phyloP scores from a whole-genome alignment of 768 basidiomycete genomes.

The Psilocybe cubensis region DNA sequence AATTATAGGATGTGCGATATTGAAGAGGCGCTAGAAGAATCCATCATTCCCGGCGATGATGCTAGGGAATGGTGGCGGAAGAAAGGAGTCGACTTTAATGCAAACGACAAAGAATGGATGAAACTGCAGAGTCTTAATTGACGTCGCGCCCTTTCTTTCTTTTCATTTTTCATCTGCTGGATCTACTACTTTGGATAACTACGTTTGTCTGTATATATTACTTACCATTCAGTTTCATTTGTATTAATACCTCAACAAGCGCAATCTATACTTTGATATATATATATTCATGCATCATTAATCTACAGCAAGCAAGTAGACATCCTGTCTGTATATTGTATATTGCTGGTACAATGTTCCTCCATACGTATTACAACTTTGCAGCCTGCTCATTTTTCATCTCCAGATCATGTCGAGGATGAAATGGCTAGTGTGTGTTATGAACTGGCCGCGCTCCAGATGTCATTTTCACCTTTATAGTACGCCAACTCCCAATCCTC shows the following conservation, averaged over 20 bases:
- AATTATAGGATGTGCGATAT: conserved; percentile 92
- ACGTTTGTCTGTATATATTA: conserved; percentile 3
- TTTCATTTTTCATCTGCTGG: too few relatives aligned
- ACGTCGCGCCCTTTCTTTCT: conserved; percentile 16
- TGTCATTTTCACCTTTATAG: conserved; percentile 15
- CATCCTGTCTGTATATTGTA: too few relatives aligned
- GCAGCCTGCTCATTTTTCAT: too few relatives aligned
- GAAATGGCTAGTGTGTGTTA: too few relatives aligned
- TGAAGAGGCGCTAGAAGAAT: conserved; percentile 89
- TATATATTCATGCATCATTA: neutral
- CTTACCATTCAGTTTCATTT: conserved; percentile 4
- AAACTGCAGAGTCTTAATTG: conserved; percentile 78
- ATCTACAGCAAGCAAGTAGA: neutral
- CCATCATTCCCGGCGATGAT: conserved; percentile 76
- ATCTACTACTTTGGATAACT: conserved; percentile 7
- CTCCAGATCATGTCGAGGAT: too few relatives aligned
- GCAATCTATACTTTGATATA: neutral
- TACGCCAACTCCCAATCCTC: conserved; percentile 25
- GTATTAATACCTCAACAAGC: conserved; percentile 1
- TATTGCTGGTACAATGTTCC: too few relatives aligned
- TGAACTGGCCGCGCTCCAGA: neutral
- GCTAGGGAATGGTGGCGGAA: conserved; percentile 81
- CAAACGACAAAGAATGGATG: conserved; percentile 89
- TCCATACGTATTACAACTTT: too few relatives aligned
- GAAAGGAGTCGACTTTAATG: conserved; percentile 83